These are phyloP conservation scores for Dothideomycetes sp. DNA, from an alignment of 2,329 filamentous ascomycete genomes.

Conservation along the genomic window DNA sequence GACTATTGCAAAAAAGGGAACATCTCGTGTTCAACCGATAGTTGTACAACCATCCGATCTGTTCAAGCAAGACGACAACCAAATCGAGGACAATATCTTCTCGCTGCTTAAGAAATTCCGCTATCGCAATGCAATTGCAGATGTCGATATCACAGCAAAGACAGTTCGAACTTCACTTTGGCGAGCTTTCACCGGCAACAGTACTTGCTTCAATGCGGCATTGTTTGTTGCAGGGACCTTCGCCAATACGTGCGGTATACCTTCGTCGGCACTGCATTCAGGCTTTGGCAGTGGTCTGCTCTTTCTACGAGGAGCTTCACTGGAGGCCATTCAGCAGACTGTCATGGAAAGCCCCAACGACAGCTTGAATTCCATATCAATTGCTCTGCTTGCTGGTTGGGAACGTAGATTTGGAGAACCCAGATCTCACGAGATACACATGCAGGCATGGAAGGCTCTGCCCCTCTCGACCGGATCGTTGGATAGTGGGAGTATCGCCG, in stretches of 20 bases:
- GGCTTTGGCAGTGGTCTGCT: constrained; percentile 17
- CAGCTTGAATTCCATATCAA: constrained; percentile 17
- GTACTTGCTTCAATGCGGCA: constrained; percentile 18
- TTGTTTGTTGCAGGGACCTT: constrained; percentile 19
- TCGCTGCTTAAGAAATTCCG: constrained; percentile 10
- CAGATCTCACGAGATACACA: constrained; percentile 18
- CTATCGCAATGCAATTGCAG: constrained; percentile 9
- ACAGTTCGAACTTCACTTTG: constrained; percentile 17
- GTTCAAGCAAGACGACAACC: neutral
- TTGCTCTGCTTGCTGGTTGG: constrained; percentile 21
- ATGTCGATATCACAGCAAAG: constrained; percentile 16
- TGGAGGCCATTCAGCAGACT: constrained; percentile 17
- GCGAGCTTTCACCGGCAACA: constrained; percentile 16
- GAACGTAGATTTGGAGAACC: constrained; percentile 19
- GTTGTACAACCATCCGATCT: neutral
- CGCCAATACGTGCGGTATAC: constrained; percentile 18
- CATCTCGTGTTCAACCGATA: constrained; percentile 1
- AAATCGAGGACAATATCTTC: neutral
- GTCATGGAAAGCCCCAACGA: constrained; percentile 13
- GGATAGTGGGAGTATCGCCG: constrained; percentile 16
- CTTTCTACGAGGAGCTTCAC: constrained; percentile 17
- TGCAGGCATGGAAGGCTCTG: constrained; percentile 18
- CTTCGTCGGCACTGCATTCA: constrained; percentile 8
- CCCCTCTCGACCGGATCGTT: constrained; percentile 14
- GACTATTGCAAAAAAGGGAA: constrained; percentile 17